Evolutionary conservation across 306 rosid species (phyloP), one percentile per base, ranked within the genome.

Genomic region (Quercus robur): DNA sequence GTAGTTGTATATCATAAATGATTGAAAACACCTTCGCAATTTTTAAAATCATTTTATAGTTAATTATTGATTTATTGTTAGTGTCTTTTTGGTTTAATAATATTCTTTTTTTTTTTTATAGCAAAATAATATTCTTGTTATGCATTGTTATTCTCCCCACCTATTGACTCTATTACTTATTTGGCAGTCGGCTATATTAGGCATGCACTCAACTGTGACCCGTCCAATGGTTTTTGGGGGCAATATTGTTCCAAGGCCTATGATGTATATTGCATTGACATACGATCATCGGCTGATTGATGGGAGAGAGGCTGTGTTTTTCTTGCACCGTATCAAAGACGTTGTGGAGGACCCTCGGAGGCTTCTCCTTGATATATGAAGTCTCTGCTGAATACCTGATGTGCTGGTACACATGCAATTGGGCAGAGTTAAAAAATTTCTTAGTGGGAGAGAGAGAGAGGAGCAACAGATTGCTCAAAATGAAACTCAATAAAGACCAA

Each of bases 321-420:
- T 87, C 86, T 73, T 87, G 84, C 86, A 88, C 58, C 88, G 86
- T 17, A 87, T 87, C 14, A 84, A 87, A 41, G 88, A 84, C 4
- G 84, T 84, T 10, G 90, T 87, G 28, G 90, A 87, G 86, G 90
- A 87, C 76, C 90, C 90, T 30, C 88, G 88, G 78, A 79, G 90
- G 75, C 84, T 87, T 77, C 84, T 87, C 56, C 88, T 87, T 19
- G 88, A 87, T 38, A 71, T 87, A 61, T 87, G 83, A 84, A 61
- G 75, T 70, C 28, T 21, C 33, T 56, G 1, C 2, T 21, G 31
- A 49, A 81, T 23, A 31, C 33, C 25, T 23, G 14, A 56, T 59
- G 70, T 81, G 80, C 52, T 77, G 44, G 74, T 21, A 70, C 25
- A 70, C 70, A 20, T 66, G 61, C 75, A 12, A 10, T 49, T 49